A percentile compares a stretch with the other conserved stretches of the same genome.
Conservation (phyloP, 129 eudicot species). For the Tanacetum coccineum region DNA sequence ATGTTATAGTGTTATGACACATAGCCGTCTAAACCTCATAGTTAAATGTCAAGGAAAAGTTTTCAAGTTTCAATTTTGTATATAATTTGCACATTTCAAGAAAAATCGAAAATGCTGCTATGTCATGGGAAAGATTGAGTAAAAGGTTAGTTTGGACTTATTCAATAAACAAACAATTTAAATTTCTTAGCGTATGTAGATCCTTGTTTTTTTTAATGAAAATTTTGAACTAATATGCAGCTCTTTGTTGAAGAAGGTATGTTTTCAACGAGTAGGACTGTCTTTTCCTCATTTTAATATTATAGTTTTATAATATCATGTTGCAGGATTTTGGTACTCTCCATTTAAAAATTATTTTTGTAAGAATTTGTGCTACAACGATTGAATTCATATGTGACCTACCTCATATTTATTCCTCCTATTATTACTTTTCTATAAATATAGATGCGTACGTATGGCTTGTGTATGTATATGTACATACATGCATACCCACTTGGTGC, state of each 20-base stretch:
- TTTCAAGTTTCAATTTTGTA: no score
- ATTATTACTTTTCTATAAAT: constrained; percentile 13
- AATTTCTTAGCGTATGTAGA: constrained; percentile 36
- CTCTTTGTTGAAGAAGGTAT: constrained; percentile 38
- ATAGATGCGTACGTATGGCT: constrained; percentile 27
- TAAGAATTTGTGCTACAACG: constrained; percentile 39
- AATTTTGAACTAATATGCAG: no score
- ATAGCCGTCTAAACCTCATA: no score
- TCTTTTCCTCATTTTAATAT: constrained; percentile 23
- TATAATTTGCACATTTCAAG: no score
- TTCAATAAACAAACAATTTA: constrained; percentile 43
- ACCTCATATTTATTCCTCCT: constrained; percentile 12
- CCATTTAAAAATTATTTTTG: constrained; percentile 15
- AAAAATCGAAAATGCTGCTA: no score
- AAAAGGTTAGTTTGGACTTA: constrained; percentile 52
- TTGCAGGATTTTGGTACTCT: constrained; percentile 28
- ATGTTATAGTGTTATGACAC: no score
- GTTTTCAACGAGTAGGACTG: constrained; percentile 42
- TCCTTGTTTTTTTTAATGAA: no score
- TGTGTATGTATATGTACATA: constrained; percentile 25
- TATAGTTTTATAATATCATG: constrained; percentile 9
- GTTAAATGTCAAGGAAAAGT: no score
- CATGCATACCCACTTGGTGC: constrained; percentile 24
- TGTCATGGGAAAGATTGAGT: constrained; percentile 18
- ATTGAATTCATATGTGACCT: constrained; percentile 35